Evolutionary conservation across 192 early-diverging fungal species (phyloP).

Genomic region (Jimgerdemannia flammicorona): DNA sequence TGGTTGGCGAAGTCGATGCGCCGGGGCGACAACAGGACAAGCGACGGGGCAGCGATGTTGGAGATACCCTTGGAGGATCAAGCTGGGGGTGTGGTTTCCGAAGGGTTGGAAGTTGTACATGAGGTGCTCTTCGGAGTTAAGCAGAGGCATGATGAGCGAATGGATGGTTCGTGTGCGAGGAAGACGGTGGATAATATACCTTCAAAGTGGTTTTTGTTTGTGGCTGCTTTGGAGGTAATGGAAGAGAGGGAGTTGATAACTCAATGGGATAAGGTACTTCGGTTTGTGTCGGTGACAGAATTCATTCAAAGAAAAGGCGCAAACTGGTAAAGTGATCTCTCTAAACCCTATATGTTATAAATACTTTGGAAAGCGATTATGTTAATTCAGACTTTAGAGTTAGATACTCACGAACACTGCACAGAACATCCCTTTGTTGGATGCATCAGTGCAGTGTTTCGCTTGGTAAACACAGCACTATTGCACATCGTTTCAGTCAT

Average conservation of each 20-base stretch:
- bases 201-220: background rate
- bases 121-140: background rate
- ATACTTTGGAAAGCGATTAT: too few relatives aligned
- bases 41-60: background rate
- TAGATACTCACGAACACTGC: too few relatives aligned
- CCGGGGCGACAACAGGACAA: background rate
- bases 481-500: too few relatives aligned
- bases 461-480: too few relatives aligned
- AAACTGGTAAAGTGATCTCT: background rate
- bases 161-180: background rate
- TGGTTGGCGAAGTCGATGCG: background rate
- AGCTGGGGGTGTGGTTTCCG: background rate
- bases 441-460: too few relatives aligned
- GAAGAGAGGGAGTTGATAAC: background rate
- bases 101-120: background rate
- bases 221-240: background rate
- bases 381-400: too few relatives aligned
- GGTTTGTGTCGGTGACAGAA: background rate
- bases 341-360: too few relatives aligned
- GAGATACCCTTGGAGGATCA: background rate
- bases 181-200: background rate
- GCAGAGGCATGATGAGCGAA: background rate
- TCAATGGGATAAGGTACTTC: background rate
- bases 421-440: too few relatives aligned
- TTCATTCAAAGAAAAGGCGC: background rate